Evolutionary conservation across 2,329 filamentous ascomycete species (phyloP), one percentile per base, ranked within the genome.

Genomic region (Alternaria tenuissima): DNA sequence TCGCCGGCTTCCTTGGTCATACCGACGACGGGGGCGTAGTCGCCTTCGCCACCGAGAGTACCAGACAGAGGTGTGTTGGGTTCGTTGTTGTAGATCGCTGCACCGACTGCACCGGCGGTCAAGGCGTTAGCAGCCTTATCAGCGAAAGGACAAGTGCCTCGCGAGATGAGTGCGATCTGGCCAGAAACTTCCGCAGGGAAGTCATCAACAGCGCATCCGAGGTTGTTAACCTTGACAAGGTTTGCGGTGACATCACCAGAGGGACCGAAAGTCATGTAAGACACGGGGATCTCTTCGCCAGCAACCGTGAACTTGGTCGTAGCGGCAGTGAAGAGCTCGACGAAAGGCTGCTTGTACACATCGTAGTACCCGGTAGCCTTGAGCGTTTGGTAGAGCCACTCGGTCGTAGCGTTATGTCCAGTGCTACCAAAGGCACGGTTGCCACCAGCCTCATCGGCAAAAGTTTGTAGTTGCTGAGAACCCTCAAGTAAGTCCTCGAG

Each of bases 61-160:
- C 91, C 91, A 49, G 85, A 82, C 1, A 93, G 78, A 4, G 80
- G 74, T 2, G 87, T 89, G 8, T 65, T 55, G 3, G 83, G 79
- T 2, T 88, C 85, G 67, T 88, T 89, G 80, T 93, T 92, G 79
- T 91, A 93, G 49, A 94, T 82, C 28, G 93, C 79, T 0, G 88
- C 89, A 2, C 88, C 90, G 12, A 86, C 77, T 7, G 91, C 91
- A 30, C 90, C 89, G 1, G 89, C 89, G 53, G 83, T 83, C 57
- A 88, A 89, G 2, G 91, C 90, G 18, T 84, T 80, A 44, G 83
- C 82, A 1, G 89, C 89, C 80, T 94, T 94, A 61, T 82, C 78
- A 20, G 87, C 88, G 68, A 93, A 93, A 14, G 87, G 64, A 73
- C 91, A 93, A 2, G 79, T 82, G 54, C 91, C 91, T 56, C 91